A percentile compares a stretch with the other conserved stretches of the same genome.
Conservation (phyloP, 2,329 filamentous ascomycete genomes). For the Diaporthe helianthi region DNA sequence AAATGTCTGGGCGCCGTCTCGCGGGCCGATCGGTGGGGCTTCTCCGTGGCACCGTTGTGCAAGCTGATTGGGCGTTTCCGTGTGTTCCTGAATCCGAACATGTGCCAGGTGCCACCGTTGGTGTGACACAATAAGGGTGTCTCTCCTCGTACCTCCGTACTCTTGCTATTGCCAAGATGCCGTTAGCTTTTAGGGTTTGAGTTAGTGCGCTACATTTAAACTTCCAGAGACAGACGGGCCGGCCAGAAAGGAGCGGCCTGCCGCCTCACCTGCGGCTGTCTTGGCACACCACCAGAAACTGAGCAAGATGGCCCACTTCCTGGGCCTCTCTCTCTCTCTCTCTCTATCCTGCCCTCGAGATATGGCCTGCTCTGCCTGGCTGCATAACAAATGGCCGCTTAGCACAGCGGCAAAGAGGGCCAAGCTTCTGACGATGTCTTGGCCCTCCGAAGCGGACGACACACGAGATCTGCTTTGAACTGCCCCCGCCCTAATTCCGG, state of each 20-base stretch:
- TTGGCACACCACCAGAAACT: slow-evolving; percentile 18
- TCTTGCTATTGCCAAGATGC: not conserved
- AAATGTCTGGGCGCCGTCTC: slow-evolving; percentile 17
- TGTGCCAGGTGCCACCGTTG: slow-evolving; percentile 11
- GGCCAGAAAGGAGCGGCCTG: not conserved
- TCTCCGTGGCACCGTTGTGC: not conserved
- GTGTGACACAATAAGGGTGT: not conserved
- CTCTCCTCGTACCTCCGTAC: not conserved
- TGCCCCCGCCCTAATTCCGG: not conserved
- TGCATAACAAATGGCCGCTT: not conserved
- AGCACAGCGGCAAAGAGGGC: not conserved
- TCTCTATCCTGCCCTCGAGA: not conserved
- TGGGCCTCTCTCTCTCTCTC: not conserved
- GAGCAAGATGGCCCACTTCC: slow-evolving; percentile 3
- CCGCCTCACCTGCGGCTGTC: slow-evolving; percentile 13
- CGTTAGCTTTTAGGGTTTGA: not conserved
- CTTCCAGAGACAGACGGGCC: not conserved
- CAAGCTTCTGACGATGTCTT: slow-evolving; percentile 7
- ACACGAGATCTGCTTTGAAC: slow-evolving; percentile 2
- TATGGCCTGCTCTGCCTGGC: not conserved
- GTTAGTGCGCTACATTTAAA: not conserved
- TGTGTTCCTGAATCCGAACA: slow-evolving; percentile 13
- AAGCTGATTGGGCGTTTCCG: slow-evolving; percentile 11
- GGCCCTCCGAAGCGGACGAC: slow-evolving; percentile 16
- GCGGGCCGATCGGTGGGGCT: slow-evolving; percentile 18